Base-by-base conservation (phyloP, 306 rosid genomes). In the Ochetophila trinervis region DNA sequence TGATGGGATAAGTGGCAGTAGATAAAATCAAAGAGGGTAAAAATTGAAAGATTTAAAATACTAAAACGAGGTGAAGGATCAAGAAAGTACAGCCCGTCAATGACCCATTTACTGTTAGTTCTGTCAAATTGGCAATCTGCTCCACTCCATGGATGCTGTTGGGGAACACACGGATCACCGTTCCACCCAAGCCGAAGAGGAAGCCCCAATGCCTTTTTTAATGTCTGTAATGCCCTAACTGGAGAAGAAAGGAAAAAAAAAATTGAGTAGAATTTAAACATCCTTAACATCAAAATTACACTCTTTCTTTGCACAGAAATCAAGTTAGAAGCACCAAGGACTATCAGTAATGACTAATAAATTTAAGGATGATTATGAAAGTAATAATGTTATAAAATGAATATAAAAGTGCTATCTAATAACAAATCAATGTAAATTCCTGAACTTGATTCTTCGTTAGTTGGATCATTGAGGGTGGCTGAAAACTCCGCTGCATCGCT, bases 131-230 rank as follows among this genome's bases (percentile, higher is more conserved):
- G 96, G 78, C 97, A 90, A 68, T 86, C 92, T 22, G 86, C 94
- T 76, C 99, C 99, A 36, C 83, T 85, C 97, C 97, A 94, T 27
- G 99, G 99, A 81, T 90, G 99, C 65, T 94, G 89, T 68, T 88
- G 95, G 62, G 99, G 99, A 76, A 88, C 96, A 51, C 99, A 94
- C 5, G 97, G 99, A 94, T 94, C 99, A 49, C 99, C 99, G 44
- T 94, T 90, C 99, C 99, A 94, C 54, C 99, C 97, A 65, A 94
- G 78, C 67, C 97, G 88, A 53, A 81, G 78, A 53, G 99, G 99
- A 66, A 94, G 97, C 32, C 86, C 95, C 87, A 94, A 77, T 47
- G 95, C 76, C 75, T 36, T 74, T 89, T 90, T 94, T 80, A 88
- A 69, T 57, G 72, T 60, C 70, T 78, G 96, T 74, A 90, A 78